phyloP scores from a whole-genome alignment of 2,329 filamentous ascomycete species.

The Colletotrichum godetiae region DNA sequence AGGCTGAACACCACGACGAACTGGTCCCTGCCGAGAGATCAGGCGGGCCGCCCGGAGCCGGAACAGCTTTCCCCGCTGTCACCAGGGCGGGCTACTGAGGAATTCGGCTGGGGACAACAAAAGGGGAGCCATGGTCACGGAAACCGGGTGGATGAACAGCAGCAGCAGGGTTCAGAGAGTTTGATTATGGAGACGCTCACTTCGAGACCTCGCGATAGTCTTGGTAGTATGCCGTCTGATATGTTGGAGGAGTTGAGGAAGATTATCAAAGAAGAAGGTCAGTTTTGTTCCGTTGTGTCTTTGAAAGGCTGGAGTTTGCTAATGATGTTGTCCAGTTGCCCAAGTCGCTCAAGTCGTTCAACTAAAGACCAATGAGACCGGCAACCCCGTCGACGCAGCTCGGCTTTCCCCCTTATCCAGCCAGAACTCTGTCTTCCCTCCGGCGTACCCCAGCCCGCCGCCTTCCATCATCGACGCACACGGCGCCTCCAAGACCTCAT shows the following conservation, averaged over 20 bases:
- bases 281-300: background rate
- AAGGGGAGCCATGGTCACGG: conserved; percentile 6
- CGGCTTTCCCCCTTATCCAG: background rate
- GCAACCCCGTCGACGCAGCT: background rate
- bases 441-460: conserved; percentile 21
- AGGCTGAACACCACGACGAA: conserved; percentile 11
- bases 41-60: background rate
- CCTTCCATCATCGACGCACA: background rate
- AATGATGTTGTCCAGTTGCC: conserved; percentile 7
- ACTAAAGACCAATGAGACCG: conserved; percentile 18
- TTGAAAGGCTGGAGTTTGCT: background rate
- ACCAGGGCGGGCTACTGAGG: background rate
- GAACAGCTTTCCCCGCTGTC: conserved; percentile 16
- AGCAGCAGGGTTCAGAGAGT: background rate
- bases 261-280: conserved; percentile 39
- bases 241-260: conserved; percentile 38
- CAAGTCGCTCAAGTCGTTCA: conserved; percentile 24
- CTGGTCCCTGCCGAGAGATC: conserved; percentile 10
- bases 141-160: background rate
- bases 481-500: conserved; percentile 9
- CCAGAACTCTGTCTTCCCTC: conserved; percentile 11
- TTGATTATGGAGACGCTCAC: background rate
- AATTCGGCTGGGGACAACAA: conserved; percentile 16
- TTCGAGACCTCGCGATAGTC: conserved; percentile 14
- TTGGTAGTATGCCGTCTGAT: conserved; percentile 32